Evolutionary conservation across 2,329 filamentous ascomycete genomes (phyloP), one percentile per base, ranked within the genome.

Genomic region (Arthrobotrys sinensis): DNA sequence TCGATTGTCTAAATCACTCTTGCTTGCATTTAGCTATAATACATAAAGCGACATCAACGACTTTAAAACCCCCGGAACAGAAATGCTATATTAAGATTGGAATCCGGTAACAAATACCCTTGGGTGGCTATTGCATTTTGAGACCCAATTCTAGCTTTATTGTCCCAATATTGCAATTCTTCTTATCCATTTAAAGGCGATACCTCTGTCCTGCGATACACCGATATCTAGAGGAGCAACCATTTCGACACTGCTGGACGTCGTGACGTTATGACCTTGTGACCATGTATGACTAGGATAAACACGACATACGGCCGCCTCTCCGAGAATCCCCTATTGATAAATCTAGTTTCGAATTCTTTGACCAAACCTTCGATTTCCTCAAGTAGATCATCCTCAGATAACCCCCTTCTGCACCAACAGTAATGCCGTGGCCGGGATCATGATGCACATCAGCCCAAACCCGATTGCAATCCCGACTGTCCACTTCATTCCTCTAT

Each of bases 401-500:
- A 77, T 77, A 11, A 71, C 38, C 2, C 73, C 73, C 34, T 70
- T 70, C 38, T 77, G 73, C 7, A 77, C 50, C 19, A 77, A 53
- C 45, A 77, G 46, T 16, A 77, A 46, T 16, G 73, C 73, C 1
- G 73, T 77, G 6, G 73, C 73, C 6, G 73, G 73, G 4, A 77
- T 46, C 73, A 77, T 77, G 28, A 77, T 77, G n/a, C 66, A 77
- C 73, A 71, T 60, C 45, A 77, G 45, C 11, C 73, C 73, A 28
- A 77, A 77, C 4, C 60, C 66, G 24, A 77, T 48, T 1, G 73
- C 73, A n/a, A 77, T 52, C 6, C 73, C 73, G 19, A 77, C 63
- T n/a, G 73, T 77, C 73, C 73, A 77, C 19, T 77, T 77, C 66
- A 77, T 71, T n/a, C 73, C 73, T 12, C 73, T 43, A 32, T 71